Percentiles rank a stretch among this genome's conserved stretches.
Conservation (phyloP, 1,284 basidiomycete species). For the Bjerkandera adusta region DNA sequence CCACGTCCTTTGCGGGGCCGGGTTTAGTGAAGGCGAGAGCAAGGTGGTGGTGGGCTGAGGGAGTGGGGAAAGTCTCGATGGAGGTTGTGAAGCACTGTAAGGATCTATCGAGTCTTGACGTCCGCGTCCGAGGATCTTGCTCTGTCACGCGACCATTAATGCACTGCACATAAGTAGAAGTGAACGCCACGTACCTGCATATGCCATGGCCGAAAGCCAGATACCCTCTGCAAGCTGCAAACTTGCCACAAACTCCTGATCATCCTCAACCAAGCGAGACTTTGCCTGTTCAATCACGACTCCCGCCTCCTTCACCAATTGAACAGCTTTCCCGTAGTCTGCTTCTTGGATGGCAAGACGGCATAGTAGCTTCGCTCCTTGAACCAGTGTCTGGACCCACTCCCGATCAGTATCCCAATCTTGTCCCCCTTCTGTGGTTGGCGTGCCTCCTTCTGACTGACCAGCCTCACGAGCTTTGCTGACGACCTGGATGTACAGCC, state of each 20-base stretch:
- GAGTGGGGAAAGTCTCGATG: slow-evolving; percentile 51
- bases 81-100: slow-evolving; percentile 58
- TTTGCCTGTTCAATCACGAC: slow-evolving; percentile 55
- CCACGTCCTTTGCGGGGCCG: slow-evolving; percentile 63
- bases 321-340: slow-evolving; percentile 36
- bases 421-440: slow-evolving; percentile 28
- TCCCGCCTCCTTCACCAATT: slow-evolving; percentile 59
- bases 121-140: slow-evolving; percentile 61
- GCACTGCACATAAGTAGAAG: neutral
- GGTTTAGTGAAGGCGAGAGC: slow-evolving; percentile 74
- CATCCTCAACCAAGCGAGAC: slow-evolving; percentile 43
- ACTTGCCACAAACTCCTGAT: slow-evolving; percentile 47
- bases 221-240: slow-evolving; percentile 69
- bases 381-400: slow-evolving; percentile 73
- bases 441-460: slow-evolving; percentile 19
- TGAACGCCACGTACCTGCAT: slow-evolving; percentile 45
- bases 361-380: slow-evolving; percentile 76
- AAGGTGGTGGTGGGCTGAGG: slow-evolving; percentile 76
- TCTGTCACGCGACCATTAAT: slow-evolving; percentile 39
- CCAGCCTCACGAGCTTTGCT: slow-evolving; percentile 72
- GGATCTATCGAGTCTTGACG: slow-evolving; percentile 56
- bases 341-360: slow-evolving; percentile 40
- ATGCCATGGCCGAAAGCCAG: slow-evolving; percentile 56
- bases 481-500: slow-evolving; percentile 83
- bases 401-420: slow-evolving; percentile 55